phyloP scores from a whole-genome alignment of 2,329 filamentous ascomycete genomes.

The Ophiostoma ips region DNA sequence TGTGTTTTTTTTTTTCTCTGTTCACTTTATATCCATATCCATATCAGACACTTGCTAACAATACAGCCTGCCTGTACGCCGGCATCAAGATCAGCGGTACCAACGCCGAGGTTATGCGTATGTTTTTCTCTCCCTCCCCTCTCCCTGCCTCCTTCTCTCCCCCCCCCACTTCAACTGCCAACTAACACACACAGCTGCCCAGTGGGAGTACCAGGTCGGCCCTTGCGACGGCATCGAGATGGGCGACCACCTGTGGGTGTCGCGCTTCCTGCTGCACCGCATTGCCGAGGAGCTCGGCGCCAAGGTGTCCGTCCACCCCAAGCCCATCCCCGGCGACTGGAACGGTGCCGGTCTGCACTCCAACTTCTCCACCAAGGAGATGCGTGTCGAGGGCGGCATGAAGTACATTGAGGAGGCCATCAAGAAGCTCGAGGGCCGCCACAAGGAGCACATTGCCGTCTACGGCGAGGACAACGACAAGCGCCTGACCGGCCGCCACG shows the following conservation, averaged over 20 bases:
- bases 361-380: conserved; percentile 85
- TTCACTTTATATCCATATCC: not conserved
- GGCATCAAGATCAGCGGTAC: conserved; percentile 92
- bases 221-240: conserved; percentile 26
- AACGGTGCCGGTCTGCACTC: conserved; percentile 64
- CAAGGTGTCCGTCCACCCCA: conserved; percentile 89
- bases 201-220: conserved; percentile 17
- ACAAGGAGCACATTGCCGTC: conserved; percentile 73
- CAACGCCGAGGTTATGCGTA: conserved; percentile 88
- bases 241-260: conserved; percentile 94
- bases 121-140: not conserved
- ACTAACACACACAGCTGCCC: conserved; percentile 9
- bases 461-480: conserved; percentile 93
- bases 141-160: not conserved
- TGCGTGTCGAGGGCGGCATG: conserved; percentile 86
- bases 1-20: not conserved
- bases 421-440: conserved; percentile 68
- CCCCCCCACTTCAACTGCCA: too few species aligned
- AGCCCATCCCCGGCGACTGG: conserved; percentile 90
- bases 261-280: conserved; percentile 61
- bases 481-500: conserved; percentile 83
- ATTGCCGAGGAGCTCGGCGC: conserved; percentile 94
- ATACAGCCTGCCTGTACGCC: conserved; percentile 56
- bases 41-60: conserved; percentile 1
- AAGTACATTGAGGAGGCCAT: conserved; percentile 80